These are phyloP conservation scores for Eruca vesicaria DNA, from an alignment of 441 rosid species.

Conservation along the genomic window DNA sequence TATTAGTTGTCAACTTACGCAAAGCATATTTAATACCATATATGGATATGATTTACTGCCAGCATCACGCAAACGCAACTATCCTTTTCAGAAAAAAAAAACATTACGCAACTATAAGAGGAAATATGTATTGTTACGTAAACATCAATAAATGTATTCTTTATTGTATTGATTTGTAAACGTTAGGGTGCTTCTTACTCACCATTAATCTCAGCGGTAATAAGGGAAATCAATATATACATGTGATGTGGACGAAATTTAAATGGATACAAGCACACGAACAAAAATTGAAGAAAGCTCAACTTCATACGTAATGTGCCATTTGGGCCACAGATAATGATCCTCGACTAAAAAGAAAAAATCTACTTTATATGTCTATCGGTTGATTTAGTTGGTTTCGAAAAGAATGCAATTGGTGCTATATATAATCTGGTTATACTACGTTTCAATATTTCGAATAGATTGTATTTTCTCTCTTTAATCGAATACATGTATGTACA, in stretches of 20 bases:
- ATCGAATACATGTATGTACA: neutral
- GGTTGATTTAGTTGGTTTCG: too few relatives aligned
- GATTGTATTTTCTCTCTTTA: neutral
- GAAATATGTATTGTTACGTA: neutral
- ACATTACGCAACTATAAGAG: neutral
- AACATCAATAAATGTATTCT: neutral
- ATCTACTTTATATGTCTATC: too few relatives aligned
- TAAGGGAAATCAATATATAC: neutral
- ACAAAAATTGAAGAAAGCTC: neutral
- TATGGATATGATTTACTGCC: neutral
- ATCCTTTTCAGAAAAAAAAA: too few relatives aligned
- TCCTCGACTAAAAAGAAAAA: neutral
- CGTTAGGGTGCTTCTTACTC: neutral
- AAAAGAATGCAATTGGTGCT: too few relatives aligned
- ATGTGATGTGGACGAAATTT: neutral
- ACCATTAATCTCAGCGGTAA: neutral
- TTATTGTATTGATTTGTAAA: neutral
- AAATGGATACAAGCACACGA: neutral
- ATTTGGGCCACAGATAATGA: neutral
- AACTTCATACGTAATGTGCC: neutral
- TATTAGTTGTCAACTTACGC: neutral
- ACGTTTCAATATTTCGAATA: neutral
- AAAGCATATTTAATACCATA: neutral
- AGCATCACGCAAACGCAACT: too few relatives aligned
- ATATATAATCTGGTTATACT: neutral